Evolutionary conservation across 1,284 basidiomycete species (phyloP), one percentile per base, ranked within the genome.

Genomic region (Sanghuangporus sanghuang): DNA sequence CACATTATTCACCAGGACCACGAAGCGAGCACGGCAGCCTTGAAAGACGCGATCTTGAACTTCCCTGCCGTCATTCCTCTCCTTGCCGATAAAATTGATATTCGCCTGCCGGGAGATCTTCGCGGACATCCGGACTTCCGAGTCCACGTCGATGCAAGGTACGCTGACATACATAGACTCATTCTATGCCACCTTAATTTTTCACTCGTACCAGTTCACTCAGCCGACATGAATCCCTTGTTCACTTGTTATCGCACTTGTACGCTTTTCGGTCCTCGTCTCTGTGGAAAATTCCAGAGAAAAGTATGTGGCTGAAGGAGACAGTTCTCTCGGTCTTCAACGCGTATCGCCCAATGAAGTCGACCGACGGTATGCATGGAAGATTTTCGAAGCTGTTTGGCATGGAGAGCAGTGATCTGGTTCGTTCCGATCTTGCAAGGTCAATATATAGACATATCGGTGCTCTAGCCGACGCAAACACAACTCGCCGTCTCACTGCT

Each of bases 61-160:
- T 96, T 93, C 74, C 95, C 95, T 0, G 85, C 89, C 6, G 81
- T 95, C 6, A 82, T 94, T 0, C 86, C 89, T 0, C 79, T 94
- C 6, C 76, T 97, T 0, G 91, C 92, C 1, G 92, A 95, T 72
- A 95, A 93, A 74, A 80, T 91, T 11, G 92, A 94, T 16, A 81
- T 89, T 2, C 74, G 77, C 6, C 73, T 96, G 1, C 81, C 92
- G 0, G 74, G 75, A 2, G 76, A 81, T 1, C 78, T 92, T 7
- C 77, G 89, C 11, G 74, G 78, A 0, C 83, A 90, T 69, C 77
- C 76, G 1, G 82, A 84, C n/a, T 87, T 92, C 70, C 80, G 82
- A 66, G 84, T 94, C 39, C 79, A 87, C 65, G 86, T 86, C 0
- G 89, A 89, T 59, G 81, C 81, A 48, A 79, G 76, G 88, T 90